Evolutionary conservation across 192 early-diverging fungal genomes (phyloP).

Genomic region (Linderina pennispora): DNA sequence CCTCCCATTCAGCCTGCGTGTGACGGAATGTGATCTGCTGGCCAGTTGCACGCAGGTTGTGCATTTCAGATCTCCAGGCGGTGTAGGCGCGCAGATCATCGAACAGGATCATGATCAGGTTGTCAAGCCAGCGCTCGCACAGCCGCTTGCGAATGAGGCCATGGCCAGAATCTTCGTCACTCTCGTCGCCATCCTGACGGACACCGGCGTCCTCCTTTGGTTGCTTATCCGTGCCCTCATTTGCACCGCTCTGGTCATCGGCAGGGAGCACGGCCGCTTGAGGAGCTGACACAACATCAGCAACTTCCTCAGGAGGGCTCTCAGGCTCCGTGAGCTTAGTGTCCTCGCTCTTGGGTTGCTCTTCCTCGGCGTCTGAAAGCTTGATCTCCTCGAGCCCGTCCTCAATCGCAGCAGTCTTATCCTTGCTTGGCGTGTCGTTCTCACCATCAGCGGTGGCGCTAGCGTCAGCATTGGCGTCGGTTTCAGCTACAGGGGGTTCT

Average conservation of each 20-base stretch:
- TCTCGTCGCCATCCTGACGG: neutral
- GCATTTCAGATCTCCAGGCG: slow-evolving; percentile 81
- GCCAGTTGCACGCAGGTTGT: slow-evolving; percentile 39
- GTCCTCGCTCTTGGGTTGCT: slow-evolving; percentile 6
- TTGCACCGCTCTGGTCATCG: slow-evolving; percentile 1
- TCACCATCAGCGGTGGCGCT: no score
- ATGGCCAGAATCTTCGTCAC: neutral
- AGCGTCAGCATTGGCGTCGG: no score
- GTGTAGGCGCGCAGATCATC: slow-evolving; percentile 96
- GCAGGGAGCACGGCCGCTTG: slow-evolving; percentile 1
- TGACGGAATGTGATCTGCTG: slow-evolving; percentile 80
- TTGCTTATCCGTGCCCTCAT: slow-evolving; percentile 7
- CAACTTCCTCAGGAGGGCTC: neutral
- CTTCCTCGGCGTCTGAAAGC: slow-evolving; percentile 24
- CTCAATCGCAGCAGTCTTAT: no score
- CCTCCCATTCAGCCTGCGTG: slow-evolving; percentile 97
- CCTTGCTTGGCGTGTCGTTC: no score
- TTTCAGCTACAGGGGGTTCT: no score
- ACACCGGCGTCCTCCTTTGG: slow-evolving; percentile 6
- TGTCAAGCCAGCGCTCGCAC: slow-evolving; percentile 99
- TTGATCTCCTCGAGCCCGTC: slow-evolving; percentile 48
- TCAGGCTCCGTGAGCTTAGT: slow-evolving; percentile 41
- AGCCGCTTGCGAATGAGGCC: slow-evolving; percentile 71
- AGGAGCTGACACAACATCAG: neutral
- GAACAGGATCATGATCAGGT: slow-evolving; percentile 98